Conservation (phyloP, 2,329 filamentous ascomycete species). For the Cladosporium oxysporum region DNA sequence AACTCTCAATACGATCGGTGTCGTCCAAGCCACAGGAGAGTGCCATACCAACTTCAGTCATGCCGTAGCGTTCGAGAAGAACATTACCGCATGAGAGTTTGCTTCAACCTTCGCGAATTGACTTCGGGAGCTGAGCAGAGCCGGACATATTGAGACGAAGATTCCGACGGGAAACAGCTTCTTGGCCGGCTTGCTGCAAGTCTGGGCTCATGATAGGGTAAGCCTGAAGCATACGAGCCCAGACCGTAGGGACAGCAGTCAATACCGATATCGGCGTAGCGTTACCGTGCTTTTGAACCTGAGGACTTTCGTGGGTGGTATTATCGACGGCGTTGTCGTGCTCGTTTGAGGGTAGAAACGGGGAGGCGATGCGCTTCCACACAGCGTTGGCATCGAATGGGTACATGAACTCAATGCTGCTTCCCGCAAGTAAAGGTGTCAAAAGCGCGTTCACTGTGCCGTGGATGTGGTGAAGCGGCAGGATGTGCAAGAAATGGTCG, state of each 20-base stretch:
- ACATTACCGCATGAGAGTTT: conserved; percentile 80
- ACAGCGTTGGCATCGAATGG: conserved; percentile 86
- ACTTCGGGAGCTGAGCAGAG: conserved; percentile 88
- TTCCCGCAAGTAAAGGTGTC: conserved; percentile 82
- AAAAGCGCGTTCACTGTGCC: conserved; percentile 91
- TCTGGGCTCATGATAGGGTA: conserved; percentile 63
- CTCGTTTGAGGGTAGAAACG: conserved; percentile 60
- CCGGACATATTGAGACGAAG: conserved; percentile 91
- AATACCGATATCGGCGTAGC: conserved; percentile 79
- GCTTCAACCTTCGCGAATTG: conserved; percentile 81
- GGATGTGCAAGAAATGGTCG: conserved; percentile 84
- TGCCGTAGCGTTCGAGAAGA: conserved; percentile 92
- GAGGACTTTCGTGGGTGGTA: conserved; percentile 52
- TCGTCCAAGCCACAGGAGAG: conserved; percentile 82
- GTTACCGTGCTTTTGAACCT: too few relatives aligned
- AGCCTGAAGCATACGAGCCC: conserved; percentile 77
- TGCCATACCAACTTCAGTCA: conserved; percentile 99
- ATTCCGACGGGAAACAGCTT: conserved; percentile 70
- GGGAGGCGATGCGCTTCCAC: conserved; percentile 81
- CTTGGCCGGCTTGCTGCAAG: conserved; percentile 65
- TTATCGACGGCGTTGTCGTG: conserved; percentile 20
- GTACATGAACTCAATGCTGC: conserved; percentile 88
- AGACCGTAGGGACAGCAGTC: conserved; percentile 94
- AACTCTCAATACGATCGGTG: conserved; percentile 79
- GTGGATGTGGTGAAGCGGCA: conserved; percentile 96